Evolutionary conservation across 495 filamentous ascomycete genomes (phyloP).

Genomic region (Talaromyces adpressus): DNA sequence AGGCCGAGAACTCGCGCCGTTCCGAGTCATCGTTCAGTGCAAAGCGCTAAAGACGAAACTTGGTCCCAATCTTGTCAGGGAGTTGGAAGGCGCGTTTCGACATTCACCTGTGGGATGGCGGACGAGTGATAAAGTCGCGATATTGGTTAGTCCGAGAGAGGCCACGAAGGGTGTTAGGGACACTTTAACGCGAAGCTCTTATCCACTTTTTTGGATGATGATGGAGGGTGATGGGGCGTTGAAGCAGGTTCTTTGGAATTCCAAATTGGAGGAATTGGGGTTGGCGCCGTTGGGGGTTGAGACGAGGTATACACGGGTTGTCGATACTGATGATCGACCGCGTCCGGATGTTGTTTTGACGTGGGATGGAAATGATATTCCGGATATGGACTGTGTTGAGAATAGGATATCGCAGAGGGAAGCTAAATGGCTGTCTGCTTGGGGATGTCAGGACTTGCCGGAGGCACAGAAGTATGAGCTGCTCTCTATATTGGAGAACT

Average conservation of each 20-base stretch:
- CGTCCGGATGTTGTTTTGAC: conserved; percentile 40
- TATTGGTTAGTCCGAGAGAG: conserved; percentile 51
- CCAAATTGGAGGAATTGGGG: conserved; percentile 52
- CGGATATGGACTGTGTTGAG: conserved; percentile 33
- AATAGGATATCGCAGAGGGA: conserved; percentile 17
- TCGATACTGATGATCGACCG: conserved; percentile 11
- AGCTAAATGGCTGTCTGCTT: conserved; percentile 26
- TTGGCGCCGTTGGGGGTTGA: conserved; percentile 58
- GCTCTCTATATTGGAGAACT: conserved; percentile 26
- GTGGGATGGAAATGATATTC: conserved; percentile 49
- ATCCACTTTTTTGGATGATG: conserved; percentile 58
- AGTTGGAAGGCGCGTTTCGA: conserved; percentile 76
- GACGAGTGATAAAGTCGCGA: conserved; percentile 49
- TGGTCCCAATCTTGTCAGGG: conserved; percentile 63
- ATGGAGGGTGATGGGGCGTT: conserved; percentile 32
- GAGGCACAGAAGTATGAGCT: conserved; percentile 18
- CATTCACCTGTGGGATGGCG: conserved; percentile 65
- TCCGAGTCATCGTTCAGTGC: conserved; percentile 74
- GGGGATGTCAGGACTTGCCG: conserved; percentile 15
- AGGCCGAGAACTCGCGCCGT: conserved; percentile 20
- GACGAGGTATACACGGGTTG: conserved; percentile 35
- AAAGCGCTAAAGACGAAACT: conserved; percentile 55
- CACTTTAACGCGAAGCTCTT: conserved; percentile 56
- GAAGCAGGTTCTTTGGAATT: conserved; percentile 37
- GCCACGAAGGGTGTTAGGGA: conserved; percentile 56